Evolutionary conservation across 305 asterid genomes (phyloP), one percentile per base, ranked within the genome.

Genomic region (Fraxinus nigra): DNA sequence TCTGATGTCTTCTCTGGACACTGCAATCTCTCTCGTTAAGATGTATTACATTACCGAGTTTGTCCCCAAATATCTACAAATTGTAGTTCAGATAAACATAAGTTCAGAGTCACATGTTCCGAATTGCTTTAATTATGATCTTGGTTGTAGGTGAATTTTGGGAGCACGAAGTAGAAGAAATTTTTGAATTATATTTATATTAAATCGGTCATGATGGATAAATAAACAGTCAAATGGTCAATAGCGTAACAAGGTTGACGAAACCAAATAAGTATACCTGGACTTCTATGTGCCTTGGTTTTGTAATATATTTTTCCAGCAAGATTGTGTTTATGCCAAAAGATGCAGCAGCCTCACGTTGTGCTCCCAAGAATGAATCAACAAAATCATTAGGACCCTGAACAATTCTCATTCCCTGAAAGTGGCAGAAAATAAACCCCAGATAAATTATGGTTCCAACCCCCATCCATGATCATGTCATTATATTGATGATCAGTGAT

Each of bases 341-440:
- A 77, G 99, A 94, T 84, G 99, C 98, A 80, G 99, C 98, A 88
- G 99, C 99, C 85, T 95, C 99, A 51, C 99, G 94, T 87, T 95
- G 98, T 78, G 99, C 99, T 80, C 97, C 97, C 89, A 94, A 77
- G 82, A 95, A 94, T 54, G 98, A 91, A 81, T 95, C 98, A 51
- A 78, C 90, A 90, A 95, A 94, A 77, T 95, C 99, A 32, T 87
- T 83, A 35, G 97, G 94, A 81, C 85, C 89, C 56, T 91, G 93
- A 82, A 95, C 98, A 82, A 95, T 93, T 91, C 98, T 92, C 99
- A 94, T 95, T 72, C 99, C 99, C 99, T 95, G 81, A 82, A 76
- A 78, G 81, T 54, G 43, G 72, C 85, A 84, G 82, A 78, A 61
- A 84, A 67, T 51, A 78, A 69, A 69, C 22, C 38, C 38, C 40